phyloP scores from a whole-genome alignment of 371 early-diverging fungal genomes.

The Synchytrium microbalum region DNA sequence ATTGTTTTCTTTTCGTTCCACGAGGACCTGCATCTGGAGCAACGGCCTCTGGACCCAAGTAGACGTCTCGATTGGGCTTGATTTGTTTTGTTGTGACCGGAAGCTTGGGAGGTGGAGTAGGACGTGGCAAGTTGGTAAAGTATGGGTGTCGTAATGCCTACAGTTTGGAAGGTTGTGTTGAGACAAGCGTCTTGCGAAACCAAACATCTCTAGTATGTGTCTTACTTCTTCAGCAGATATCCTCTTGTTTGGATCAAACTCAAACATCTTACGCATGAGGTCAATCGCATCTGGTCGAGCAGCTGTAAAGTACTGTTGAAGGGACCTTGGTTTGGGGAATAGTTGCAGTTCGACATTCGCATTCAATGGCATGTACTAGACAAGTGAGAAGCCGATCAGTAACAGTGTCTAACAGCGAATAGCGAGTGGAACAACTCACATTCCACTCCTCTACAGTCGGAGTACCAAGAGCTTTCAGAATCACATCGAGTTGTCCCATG shows the following conservation, averaged over 20 bases:
- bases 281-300: slow-evolving; percentile 88
- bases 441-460: slow-evolving; percentile 24
- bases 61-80: slow-evolving; percentile 1
- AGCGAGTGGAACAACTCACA: too few relatives aligned
- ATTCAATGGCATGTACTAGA: slow-evolving; percentile 69
- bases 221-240: slow-evolving; percentile 73
- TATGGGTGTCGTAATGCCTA: slow-evolving; percentile 83
- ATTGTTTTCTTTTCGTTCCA: slow-evolving; percentile 6
- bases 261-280: slow-evolving; percentile 85
- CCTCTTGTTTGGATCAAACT: slow-evolving; percentile 85
- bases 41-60: not conserved
- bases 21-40: not conserved
- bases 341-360: slow-evolving; percentile 81
- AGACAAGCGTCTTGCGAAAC: not conserved
- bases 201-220: not conserved
- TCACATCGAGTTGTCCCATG: slow-evolving; percentile 48
- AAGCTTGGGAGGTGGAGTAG: slow-evolving; percentile 76
- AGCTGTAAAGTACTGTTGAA: slow-evolving; percentile 82
- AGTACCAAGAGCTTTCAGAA: slow-evolving; percentile 48
- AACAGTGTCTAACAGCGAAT: not conserved
- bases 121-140: slow-evolving; percentile 78
- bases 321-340: slow-evolving; percentile 60
- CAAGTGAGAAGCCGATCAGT: slow-evolving; percentile 7
- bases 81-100: slow-evolving; percentile 40
- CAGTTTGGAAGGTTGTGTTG: slow-evolving; percentile 1